Evolutionary conservation across 441 rosid species (phyloP).

Genomic region (Mallotus repandus): DNA sequence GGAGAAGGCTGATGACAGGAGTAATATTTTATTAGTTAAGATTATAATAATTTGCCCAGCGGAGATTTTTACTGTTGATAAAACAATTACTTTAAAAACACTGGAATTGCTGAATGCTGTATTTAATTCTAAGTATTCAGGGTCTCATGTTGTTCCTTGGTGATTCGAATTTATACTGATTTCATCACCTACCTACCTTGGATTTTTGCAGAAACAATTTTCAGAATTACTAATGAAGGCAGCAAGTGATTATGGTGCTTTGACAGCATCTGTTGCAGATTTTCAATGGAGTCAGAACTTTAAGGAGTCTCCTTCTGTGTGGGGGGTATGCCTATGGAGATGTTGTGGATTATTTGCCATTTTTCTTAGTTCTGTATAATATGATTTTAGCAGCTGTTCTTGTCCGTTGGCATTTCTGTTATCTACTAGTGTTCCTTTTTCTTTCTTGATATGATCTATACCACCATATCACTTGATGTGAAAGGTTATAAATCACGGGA

Average conservation of each 20-base stretch:
- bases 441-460: background rate
- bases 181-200: background rate
- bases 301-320: slow-evolving; percentile 91
- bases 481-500: background rate
- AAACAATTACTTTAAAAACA: background rate
- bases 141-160: background rate
- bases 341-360: slow-evolving; percentile 8
- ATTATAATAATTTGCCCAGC: background rate
- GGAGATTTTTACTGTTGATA: background rate
- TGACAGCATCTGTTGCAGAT: slow-evolving; percentile 89
- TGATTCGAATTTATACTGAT: background rate
- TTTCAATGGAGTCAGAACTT: slow-evolving; percentile 98
- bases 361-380: background rate
- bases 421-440: background rate
- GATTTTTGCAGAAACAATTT: slow-evolving; percentile 78
- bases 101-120: background rate
- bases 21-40: background rate
- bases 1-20: background rate
- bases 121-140: background rate
- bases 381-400: background rate
- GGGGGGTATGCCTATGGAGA: slow-evolving; percentile 72
- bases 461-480: background rate
- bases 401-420: background rate
- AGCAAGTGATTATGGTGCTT: slow-evolving; percentile 91
- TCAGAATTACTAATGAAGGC: slow-evolving; percentile 95